Conservation (phyloP, 768 basidiomycete genomes). For the Suillus fuscotomentosus region DNA sequence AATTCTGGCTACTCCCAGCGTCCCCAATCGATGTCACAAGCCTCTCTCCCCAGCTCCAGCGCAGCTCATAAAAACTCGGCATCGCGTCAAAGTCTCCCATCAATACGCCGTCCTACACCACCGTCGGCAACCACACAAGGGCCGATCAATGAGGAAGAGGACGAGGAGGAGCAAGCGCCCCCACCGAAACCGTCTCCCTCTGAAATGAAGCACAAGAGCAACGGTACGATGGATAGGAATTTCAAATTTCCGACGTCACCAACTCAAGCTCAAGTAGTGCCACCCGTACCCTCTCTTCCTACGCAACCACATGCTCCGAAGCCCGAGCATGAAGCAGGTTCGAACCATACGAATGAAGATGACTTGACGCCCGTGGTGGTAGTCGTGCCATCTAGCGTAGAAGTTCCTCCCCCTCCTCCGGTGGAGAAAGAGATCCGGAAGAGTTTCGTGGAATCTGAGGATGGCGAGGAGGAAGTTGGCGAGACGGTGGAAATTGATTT, state of each 20-base stretch:
- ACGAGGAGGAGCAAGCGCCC: conserved; percentile 30
- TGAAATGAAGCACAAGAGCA: conserved; percentile 41
- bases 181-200: conserved; percentile 15
- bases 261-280: conserved; percentile 11
- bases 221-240: conserved; percentile 75
- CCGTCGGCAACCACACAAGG: conserved; percentile 37
- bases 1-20: conserved; percentile 44
- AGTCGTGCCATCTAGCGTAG: conserved; percentile 61
- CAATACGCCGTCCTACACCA: conserved; percentile 43
- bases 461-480: conserved; percentile 72
- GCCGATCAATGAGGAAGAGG: conserved; percentile 41
- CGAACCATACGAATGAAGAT: conserved; percentile 11
- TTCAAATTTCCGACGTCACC: conserved; percentile 68
- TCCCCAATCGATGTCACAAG: conserved; percentile 78
- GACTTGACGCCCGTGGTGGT: conserved; percentile 26
- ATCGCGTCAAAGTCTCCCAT: conserved; percentile 70
- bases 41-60: conserved; percentile 47
- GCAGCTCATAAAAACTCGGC: conserved; percentile 34
- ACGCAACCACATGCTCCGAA: conserved; percentile 18
- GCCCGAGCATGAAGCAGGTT: conserved; percentile 9
- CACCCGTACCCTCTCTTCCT: conserved; percentile 8
- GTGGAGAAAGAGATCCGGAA: conserved; percentile 65
- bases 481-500: conserved; percentile 74
- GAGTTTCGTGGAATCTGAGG: conserved; percentile 45
- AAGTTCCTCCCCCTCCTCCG: conserved; percentile 79